Percentiles rank a stretch among this genome's conserved stretches.
phyloP scores from a whole-genome alignment of 1,284 basidiomycete genomes.

The Apiotrichum veenhuisii region DNA sequence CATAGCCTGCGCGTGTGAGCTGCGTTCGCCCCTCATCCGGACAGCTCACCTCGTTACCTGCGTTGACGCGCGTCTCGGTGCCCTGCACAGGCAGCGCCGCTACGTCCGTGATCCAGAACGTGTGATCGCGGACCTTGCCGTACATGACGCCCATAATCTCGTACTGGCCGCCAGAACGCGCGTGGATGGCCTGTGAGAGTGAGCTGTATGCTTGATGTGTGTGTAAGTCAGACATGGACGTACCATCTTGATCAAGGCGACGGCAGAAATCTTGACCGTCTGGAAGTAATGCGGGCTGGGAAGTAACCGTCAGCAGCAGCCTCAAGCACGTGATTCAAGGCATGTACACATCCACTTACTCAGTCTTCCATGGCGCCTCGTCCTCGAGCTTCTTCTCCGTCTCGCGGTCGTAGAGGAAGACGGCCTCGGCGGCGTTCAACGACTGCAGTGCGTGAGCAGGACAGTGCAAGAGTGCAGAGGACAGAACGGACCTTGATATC shows the following conservation, averaged over 20 bases:
- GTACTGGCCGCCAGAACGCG: conserved; percentile 91
- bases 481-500: conserved; percentile 55
- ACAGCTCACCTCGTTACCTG: conserved; percentile 65
- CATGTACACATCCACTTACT: conserved; percentile 55
- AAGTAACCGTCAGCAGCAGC: conserved; percentile 7
- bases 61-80: conserved; percentile 98
- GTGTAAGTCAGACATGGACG: conserved; percentile 11
- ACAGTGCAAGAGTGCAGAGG: no score
- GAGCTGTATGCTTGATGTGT: neutral
- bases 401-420: conserved; percentile 73
- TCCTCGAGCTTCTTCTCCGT: conserved; percentile 67
- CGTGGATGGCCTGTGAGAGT: conserved; percentile 81
- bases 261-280: conserved; percentile 87
- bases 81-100: conserved; percentile 97
- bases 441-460: conserved; percentile 9
- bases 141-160: conserved; percentile 99
- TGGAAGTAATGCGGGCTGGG: conserved; percentile 85
- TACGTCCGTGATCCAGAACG: conserved; percentile 90
- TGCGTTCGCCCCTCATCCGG: neutral
- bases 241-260: conserved; percentile 98
- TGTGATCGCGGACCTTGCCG: conserved; percentile 82
- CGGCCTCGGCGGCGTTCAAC: conserved; percentile 58
- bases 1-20: conserved; percentile 60
- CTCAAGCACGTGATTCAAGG: neutral
- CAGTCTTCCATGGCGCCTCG: conserved; percentile 77